phyloP scores from a whole-genome alignment of 2,329 filamentous ascomycete species.

The Aspergillus sp. region DNA sequence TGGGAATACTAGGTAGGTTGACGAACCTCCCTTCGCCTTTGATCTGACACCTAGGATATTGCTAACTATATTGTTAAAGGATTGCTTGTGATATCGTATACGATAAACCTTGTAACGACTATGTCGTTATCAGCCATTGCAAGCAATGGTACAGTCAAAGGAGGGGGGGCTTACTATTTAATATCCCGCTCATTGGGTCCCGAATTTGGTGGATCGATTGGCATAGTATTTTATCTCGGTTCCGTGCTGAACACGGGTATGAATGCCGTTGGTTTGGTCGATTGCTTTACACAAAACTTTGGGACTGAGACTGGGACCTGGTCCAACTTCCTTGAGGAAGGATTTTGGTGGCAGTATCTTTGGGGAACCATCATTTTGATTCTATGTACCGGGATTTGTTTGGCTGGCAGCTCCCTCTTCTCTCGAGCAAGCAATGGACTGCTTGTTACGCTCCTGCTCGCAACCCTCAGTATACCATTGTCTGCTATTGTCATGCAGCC shows the following conservation, averaged over 20 bases:
- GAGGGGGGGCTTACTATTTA: conserved; percentile 83
- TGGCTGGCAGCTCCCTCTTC: conserved; percentile 78
- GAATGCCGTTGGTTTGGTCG: conserved; percentile 82
- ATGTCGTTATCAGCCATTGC: conserved; percentile 86
- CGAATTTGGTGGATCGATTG: conserved; percentile 86
- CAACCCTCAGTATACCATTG: conserved; percentile 78
- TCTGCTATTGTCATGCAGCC: conserved; percentile 69
- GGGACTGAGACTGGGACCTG: conserved; percentile 58
- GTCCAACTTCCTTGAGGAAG: conserved; percentile 63
- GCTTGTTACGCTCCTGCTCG: conserved; percentile 67
- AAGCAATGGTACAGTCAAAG: conserved; percentile 84
- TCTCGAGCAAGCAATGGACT: conserved; percentile 76
- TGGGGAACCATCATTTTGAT: conserved; percentile 71
- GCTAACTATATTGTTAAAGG: conserved; percentile 46
- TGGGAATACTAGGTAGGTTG: conserved; percentile 69
- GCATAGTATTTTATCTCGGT: conserved; percentile 87
- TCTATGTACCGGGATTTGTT: conserved; percentile 71
- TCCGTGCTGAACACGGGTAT: conserved; percentile 82
- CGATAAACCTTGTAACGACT: conserved; percentile 78
- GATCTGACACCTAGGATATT: conserved; percentile 1
- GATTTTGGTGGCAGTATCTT: conserved; percentile 75
- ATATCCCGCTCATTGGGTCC: conserved; percentile 83
- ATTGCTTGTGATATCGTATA: conserved; percentile 72
- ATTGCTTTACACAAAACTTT: conserved; percentile 77
- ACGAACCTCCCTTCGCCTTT: neutral